These are phyloP conservation scores for Alopecurus myosuroides DNA, from an alignment of 176 grass and related monocot genomes.

Conservation along the genomic window DNA sequence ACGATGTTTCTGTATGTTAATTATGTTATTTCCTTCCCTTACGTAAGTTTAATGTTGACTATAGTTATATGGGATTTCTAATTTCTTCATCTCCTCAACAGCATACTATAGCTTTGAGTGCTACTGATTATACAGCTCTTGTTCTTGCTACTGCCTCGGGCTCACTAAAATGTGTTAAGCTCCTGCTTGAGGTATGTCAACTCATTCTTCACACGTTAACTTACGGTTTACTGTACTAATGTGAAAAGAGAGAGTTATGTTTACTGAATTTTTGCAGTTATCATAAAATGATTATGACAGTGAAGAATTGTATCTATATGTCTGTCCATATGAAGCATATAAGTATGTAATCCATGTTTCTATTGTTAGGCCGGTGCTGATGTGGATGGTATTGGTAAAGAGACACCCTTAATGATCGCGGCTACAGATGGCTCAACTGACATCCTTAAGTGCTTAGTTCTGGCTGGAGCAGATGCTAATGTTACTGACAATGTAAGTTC, in stretches of 20 bases:
- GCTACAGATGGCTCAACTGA: slow-evolving; percentile 16
- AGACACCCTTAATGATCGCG: slow-evolving; percentile 1
- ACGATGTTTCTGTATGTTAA: not conserved
- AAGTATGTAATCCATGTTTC: not conserved
- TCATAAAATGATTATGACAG: not conserved
- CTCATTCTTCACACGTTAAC: not conserved
- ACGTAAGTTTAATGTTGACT: not conserved
- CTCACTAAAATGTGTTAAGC: slow-evolving; percentile 16
- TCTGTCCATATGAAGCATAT: not conserved
- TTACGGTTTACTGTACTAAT: not conserved
- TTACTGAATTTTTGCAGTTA: not conserved
- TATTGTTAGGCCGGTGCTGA: slow-evolving; percentile 30
- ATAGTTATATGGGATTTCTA: not conserved
- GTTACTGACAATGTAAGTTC: slow-evolving; percentile 6
- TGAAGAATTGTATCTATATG: not conserved
- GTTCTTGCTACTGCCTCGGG: not conserved
- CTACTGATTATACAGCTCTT: not conserved
- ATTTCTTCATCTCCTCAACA: not conserved
- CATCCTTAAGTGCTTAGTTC: slow-evolving; percentile 13
- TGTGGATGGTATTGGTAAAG: slow-evolving; percentile 14
- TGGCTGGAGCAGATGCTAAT: slow-evolving; percentile 30
- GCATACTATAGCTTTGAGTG: slow-evolving; percentile 5
- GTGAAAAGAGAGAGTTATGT: not conserved
- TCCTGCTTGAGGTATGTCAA: slow-evolving; percentile 4
- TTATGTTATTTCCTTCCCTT: not conserved